phyloP scores from a whole-genome alignment of 768 basidiomycete species.

The Suillus bovinus region DNA sequence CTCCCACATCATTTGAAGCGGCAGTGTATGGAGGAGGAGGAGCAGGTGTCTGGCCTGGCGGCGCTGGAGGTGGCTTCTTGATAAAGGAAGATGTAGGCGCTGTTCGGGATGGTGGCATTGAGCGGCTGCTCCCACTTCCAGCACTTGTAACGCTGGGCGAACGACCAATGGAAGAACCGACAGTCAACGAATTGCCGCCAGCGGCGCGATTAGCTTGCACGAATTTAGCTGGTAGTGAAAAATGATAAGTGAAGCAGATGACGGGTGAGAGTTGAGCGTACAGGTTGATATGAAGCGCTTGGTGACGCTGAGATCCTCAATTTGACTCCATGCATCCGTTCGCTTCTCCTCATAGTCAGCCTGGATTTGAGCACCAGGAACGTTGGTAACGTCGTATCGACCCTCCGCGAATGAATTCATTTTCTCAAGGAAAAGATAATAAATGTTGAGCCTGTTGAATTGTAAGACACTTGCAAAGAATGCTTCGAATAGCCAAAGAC shows the following conservation, averaged over 20 bases:
- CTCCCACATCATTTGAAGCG: conserved; percentile 24
- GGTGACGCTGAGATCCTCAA: conserved; percentile 80
- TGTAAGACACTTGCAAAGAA: conserved; percentile 3
- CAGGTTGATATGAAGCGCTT: conserved; percentile 87
- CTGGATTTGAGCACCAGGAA: conserved; percentile 68
- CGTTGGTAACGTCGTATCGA: conserved; percentile 72
- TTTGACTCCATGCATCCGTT: conserved; percentile 76
- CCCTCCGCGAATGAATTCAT: conserved; percentile 81
- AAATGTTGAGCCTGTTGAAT: conserved; percentile 76
- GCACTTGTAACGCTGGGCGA: conserved; percentile 28
- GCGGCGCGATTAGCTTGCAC: conserved; percentile 55
- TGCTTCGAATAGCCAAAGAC: conserved; percentile 33
- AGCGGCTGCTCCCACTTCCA: conserved; percentile 24
- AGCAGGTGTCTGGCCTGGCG: conserved; percentile 32
- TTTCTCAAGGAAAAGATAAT: conserved; percentile 93
- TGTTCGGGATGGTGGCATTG: conserved; percentile 23
- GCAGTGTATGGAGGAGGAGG: conserved; percentile 50
- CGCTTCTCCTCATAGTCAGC: conserved; percentile 76
- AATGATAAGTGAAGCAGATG: conserved; percentile 13
- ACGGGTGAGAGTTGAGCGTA: conserved; percentile 36
- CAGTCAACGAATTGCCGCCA: conserved; percentile 32
- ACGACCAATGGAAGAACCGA: conserved; percentile 38
- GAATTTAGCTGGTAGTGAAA: conserved; percentile 52
- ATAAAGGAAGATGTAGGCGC: conserved; percentile 30
- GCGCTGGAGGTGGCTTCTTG: conserved; percentile 45